phyloP scores from a whole-genome alignment of 192 early-diverging fungal species.

The Coemansia aciculifera region DNA sequence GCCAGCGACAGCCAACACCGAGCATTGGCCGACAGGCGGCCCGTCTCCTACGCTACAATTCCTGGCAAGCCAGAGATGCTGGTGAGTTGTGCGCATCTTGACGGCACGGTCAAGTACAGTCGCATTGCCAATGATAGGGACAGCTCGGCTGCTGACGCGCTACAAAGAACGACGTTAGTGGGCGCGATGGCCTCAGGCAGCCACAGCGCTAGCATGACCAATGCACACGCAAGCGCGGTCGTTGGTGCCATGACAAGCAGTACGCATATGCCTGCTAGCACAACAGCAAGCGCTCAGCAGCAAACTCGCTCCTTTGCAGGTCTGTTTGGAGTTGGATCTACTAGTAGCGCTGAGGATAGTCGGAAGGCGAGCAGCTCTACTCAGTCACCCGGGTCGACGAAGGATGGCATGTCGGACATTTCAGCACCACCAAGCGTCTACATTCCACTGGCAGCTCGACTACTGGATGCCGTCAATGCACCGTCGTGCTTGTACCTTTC shows the following conservation, averaged over 20 bases:
- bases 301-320: constrained; percentile 26
- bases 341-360: background rate
- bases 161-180: background rate
- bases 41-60: constrained; percentile 23
- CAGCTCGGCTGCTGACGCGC: constrained; percentile 1
- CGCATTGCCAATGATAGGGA: constrained; percentile 16
- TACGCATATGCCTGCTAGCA: background rate
- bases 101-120: constrained; percentile 27
- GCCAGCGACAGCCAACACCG: constrained; percentile 32
- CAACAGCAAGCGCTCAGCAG: background rate
- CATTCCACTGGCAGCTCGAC: constrained; percentile 40
- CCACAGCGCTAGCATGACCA: constrained; percentile 33
- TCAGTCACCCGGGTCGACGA: background rate
- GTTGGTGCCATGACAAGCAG: constrained; percentile 36
- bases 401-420: background rate
- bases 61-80: constrained; percentile 24
- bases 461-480: constrained; percentile 31
- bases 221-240: constrained; percentile 41
- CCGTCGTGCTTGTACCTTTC: constrained; percentile 24
- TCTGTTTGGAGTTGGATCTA: constrained; percentile 23
- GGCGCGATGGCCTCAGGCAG: constrained; percentile 7
- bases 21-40: constrained; percentile 18
- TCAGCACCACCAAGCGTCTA: constrained; percentile 26
- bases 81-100: constrained; percentile 33
- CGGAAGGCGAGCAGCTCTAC: background rate